Percentiles rank a stretch among this genome's conserved stretches.
These are phyloP conservation scores for Plasmopara viticola DNA, from an alignment of 352 stramenopile genomes.

Conservation along the genomic window DNA sequence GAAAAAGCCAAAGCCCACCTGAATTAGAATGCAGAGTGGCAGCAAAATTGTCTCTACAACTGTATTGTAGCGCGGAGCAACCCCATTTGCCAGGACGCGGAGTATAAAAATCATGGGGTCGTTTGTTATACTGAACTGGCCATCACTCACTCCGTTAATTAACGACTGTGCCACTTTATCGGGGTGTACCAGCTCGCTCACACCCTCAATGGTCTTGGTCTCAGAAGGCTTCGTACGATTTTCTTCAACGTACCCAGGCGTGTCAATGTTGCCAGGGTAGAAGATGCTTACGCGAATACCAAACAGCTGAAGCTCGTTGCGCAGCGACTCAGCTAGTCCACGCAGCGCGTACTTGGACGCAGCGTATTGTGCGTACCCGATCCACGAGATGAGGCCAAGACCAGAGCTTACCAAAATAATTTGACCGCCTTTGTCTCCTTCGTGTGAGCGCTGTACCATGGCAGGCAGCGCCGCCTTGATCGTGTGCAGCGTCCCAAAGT, in stretches of 20 bases:
- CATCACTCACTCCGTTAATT: constrained; percentile 55
- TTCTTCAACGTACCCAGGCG: constrained; percentile 64
- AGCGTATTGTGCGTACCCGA: constrained; percentile 78
- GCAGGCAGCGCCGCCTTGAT: constrained; percentile 76
- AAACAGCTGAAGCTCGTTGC: constrained; percentile 73
- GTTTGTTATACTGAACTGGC: constrained; percentile 78
- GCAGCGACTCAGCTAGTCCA: constrained; percentile 67
- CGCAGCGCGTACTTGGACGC: constrained; percentile 79
- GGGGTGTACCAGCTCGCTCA: constrained; percentile 38
- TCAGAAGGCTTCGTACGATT: constrained; percentile 68
- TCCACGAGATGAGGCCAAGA: constrained; percentile 66
- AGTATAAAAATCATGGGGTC: constrained; percentile 70
- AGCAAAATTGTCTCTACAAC: constrained; percentile 65
- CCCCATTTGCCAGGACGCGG: constrained; percentile 65
- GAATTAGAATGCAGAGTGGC: constrained; percentile 54
- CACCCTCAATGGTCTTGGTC: constrained; percentile 70
- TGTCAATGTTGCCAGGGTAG: constrained; percentile 83
- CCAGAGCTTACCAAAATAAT: constrained; percentile 72
- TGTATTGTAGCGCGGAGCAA: constrained; percentile 64
- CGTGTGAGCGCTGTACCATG: constrained; percentile 66
- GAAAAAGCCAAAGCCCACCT: constrained; percentile 69
- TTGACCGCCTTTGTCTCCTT: constrained; percentile 46
- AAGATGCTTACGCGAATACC: constrained; percentile 67
- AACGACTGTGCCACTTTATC: constrained; percentile 62
- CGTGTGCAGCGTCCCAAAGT: constrained; percentile 74